Evolutionary conservation across 2,329 filamentous ascomycete genomes (phyloP), one percentile per base, ranked within the genome.

Genomic region (Beauveria asiatica): DNA sequence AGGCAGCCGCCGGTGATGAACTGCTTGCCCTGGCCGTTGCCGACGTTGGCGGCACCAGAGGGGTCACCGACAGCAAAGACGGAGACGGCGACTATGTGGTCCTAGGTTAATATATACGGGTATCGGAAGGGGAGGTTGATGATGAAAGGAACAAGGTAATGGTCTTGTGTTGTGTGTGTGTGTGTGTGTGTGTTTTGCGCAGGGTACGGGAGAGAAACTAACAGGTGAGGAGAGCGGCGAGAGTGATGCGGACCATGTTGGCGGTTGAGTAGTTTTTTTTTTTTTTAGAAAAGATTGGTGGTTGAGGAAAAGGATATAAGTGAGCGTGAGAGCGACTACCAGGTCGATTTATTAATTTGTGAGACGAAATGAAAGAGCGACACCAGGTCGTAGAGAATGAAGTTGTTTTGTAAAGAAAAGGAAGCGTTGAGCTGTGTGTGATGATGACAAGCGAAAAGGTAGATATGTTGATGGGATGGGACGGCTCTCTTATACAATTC

Each of bases 221-320:
- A 69, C 68, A 61, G 50, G 66, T 62, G 56, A 68, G 61, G 58
- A 67, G 57, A 41, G 65, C 42, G 58, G 65, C 62, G 61, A 67
- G 51, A 45, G 65, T 52, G 61, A 69, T 65, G 64, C 63, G 67
- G 55, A 69, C 65, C 64, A 67, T 68, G 59, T 65, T 83, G 79
- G 41, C 61, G 33, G 46, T 51, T 53, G 23, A 30, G 30, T 39
- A 17, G 49, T 10, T 41, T 11, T 17, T 3, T 23, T 23, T 3
- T 23, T 23, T 3, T 23, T 30, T 17, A 33, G 0, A 41, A 54
- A 30, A 48, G 39, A 19, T 21, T n/a, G n/a, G n/a, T 23, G n/a
- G 27, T 19, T 52, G 61, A 30, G 23, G 23, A 44, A 54, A 55
- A 44, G 27, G 30, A 8, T 9, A n/a, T 19, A 8, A 42, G 9